Base-by-base conservation (phyloP, 129 eudicot species). In the Chrysanthemum makinoi region DNA sequence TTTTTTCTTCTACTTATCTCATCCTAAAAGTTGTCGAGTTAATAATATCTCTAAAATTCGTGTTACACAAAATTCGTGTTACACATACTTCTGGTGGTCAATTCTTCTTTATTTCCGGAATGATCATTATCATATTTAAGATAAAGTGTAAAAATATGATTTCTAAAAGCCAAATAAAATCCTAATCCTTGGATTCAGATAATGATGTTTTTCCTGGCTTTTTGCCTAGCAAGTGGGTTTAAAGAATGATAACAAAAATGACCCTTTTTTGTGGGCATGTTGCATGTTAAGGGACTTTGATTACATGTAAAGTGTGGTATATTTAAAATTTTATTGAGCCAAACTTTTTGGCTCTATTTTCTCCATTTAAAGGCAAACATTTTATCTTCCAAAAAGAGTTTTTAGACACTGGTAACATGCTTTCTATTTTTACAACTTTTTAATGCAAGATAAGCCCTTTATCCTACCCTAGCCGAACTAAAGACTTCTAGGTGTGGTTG, bases 241-340 rank as follows among this genome's bases (percentile, higher is more conserved):
- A 78, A 78, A 78, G 82, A 50, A 47, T 71, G 77, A 78, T 71
- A 55, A 64, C 5, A 63, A 71, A 70, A 50, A 17, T 14, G 35
- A 65, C 68, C 73, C 49, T 68, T 78, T 64, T 78, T 47, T 71
- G 68, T 71, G 35, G 77, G 73, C 82, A 72, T 71, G 77, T 77
- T 70, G 81, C 81, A 77, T 57, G 77, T 64, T 71, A 78, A 55
- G 73, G 28, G 72, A 72, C 77, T 71, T 77, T 71, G 77, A 7
- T 77, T 63, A 56, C 66, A 35, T 63, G 46, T 39, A 70, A 77
- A 70, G 76, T 77, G 66, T 33, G 3, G 17, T 16, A 68, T 76
- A 47, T 67, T 75, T 46, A 46, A 66, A 58, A 46, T n/a, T 18
- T 10, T 58, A 60, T 66, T 22, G 15, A 60, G n/a, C 68, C 68